phyloP scores from a whole-genome alignment of 495 filamentous ascomycete genomes.

The Daldinia decipiens region DNA sequence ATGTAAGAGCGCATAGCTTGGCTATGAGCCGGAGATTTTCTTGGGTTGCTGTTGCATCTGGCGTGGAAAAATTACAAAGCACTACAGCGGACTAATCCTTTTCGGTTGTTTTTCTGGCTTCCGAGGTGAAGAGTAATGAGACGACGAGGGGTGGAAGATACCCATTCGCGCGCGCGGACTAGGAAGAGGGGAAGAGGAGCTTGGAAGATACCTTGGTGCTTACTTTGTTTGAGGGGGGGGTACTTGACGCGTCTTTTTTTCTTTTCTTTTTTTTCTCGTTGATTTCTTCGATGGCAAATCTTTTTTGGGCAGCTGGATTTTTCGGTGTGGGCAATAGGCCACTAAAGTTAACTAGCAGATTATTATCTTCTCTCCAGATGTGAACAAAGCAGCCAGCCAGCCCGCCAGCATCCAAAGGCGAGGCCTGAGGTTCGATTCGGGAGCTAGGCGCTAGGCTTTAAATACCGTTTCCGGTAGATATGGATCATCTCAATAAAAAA shows the following conservation, averaged over 20 bases:
- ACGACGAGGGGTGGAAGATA: conserved; percentile 32
- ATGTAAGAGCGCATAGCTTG: conserved; percentile 29
- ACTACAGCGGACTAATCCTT: conserved; percentile 25
- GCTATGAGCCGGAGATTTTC: conserved; percentile 30
- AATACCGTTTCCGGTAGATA: conserved; percentile 25
- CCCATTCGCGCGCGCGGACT: conserved; percentile 27
- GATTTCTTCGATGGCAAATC: conserved; percentile 31
- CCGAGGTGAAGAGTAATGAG: conserved; percentile 36
- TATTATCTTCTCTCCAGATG: conserved; percentile 19
- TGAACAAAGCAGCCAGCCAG: conserved; percentile 14
- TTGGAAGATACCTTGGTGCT: conserved; percentile 44
- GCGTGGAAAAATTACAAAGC: conserved; percentile 23
- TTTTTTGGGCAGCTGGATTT: conserved; percentile 28
- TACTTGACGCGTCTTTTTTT: conserved; percentile 5
- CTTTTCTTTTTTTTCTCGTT: conserved; percentile 25
- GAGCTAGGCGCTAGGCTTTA: conserved; percentile 6
- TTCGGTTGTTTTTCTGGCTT: conserved; percentile 34
- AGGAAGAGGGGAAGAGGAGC: conserved; percentile 21
- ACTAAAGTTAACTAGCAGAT: conserved; percentile 12
- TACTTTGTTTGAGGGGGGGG: conserved; percentile 21
- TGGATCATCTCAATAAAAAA: conserved; percentile 32
- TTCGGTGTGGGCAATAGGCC: conserved; percentile 15
- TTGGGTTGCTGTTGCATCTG: conserved; percentile 26
- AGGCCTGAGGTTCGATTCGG: conserved; percentile 1
- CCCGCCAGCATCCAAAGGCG: neutral